Conservation (phyloP, 2,329 filamentous ascomycete genomes). For the Fusarium sp. region DNA sequence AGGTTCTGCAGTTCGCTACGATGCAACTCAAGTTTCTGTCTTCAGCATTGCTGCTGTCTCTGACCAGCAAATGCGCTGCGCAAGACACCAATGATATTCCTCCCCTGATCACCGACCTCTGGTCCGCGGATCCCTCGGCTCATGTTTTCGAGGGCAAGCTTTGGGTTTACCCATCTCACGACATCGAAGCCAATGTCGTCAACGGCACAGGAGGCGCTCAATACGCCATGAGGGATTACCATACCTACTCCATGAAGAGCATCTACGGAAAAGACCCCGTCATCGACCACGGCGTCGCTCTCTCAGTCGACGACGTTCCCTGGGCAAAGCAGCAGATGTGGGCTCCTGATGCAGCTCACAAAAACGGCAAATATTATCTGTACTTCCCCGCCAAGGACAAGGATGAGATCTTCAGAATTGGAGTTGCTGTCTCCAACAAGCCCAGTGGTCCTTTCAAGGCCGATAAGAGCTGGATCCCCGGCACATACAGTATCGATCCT, state of each 20-base stretch:
- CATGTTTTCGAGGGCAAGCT: constrained; percentile 14
- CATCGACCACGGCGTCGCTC: neutral
- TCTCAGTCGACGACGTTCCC: constrained; percentile 1
- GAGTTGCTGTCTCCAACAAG: constrained; percentile 10
- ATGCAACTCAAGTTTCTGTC: neutral
- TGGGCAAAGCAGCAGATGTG: constrained; percentile 18
- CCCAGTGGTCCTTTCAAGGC: constrained; percentile 12
- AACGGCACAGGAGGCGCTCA: neutral
- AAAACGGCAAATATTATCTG: constrained; percentile 25
- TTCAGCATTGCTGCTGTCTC: neutral
- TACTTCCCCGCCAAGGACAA: constrained; percentile 25
- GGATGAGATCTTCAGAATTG: constrained; percentile 16
- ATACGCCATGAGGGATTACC: constrained; percentile 15
- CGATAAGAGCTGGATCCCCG: constrained; percentile 19
- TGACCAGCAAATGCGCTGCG: neutral
- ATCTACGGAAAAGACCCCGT: constrained; percentile 10
- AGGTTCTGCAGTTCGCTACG: neutral
- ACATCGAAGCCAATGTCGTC: neutral
- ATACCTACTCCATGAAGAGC: constrained; percentile 11
- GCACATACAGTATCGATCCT: constrained; percentile 13
- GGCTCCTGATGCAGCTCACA: constrained; percentile 17
- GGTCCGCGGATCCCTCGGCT: constrained; percentile 17
- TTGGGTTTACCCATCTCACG: constrained; percentile 14
- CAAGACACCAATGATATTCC: neutral
- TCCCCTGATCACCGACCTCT: constrained; percentile 9